A percentile compares a stretch with the other conserved stretches of the same genome.
These are phyloP conservation scores for Poa annua DNA, from an alignment of 176 grass and related monocot genomes.

Conservation along the genomic window DNA sequence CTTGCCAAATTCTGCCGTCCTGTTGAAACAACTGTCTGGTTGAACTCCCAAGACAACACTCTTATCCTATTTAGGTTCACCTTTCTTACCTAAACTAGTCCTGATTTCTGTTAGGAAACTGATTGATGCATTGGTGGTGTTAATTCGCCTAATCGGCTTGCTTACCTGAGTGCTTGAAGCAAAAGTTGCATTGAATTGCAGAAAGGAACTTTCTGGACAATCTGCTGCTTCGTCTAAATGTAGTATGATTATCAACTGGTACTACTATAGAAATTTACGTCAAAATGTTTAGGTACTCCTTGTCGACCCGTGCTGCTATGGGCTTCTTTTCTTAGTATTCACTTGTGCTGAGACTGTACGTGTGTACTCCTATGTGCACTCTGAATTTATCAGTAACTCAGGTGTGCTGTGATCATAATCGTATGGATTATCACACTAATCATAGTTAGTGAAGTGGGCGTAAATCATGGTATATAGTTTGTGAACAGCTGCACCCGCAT, in stretches of 20 bases:
- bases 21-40: conserved; percentile 18
- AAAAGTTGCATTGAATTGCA: background rate
- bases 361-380: background rate
- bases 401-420: background rate
- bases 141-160: background rate
- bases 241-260: background rate
- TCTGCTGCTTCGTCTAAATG: background rate
- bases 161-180: background rate
- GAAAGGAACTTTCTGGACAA: background rate
- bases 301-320: background rate
- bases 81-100: background rate
- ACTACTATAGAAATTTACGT: background rate
- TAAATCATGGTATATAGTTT: background rate
- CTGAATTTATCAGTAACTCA: background rate
- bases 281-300: background rate
- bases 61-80: background rate
- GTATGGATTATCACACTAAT: background rate
- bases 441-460: background rate
- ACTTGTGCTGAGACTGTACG: background rate
- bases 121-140: background rate
- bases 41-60: background rate
- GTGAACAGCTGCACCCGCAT: background rate
- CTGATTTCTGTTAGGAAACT: background rate
- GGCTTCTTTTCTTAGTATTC: background rate
- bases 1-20: background rate